phyloP scores from a whole-genome alignment of 768 basidiomycete species.

The Erythrobasidium yunnanense region DNA sequence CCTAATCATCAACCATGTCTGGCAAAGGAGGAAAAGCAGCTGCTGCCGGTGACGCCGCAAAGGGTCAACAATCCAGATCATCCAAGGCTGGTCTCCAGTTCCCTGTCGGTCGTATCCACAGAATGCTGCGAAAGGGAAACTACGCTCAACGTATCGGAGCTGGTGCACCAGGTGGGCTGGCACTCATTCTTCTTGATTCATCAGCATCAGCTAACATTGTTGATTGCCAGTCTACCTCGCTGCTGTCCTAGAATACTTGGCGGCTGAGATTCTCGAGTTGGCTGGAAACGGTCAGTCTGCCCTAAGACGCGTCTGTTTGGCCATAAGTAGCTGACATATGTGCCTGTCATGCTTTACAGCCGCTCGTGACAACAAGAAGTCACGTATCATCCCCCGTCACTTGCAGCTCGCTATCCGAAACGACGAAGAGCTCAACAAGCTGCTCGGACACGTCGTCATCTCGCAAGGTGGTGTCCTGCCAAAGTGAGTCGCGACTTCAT shows the following conservation, averaged over 20 bases:
- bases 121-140: constrained; percentile 66
- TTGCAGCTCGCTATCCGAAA: constrained; percentile 65
- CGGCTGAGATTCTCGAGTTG: constrained; percentile 75
- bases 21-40: constrained; percentile 29
- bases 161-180: constrained; percentile 54
- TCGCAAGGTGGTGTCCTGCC: constrained; percentile 53
- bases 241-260: constrained; percentile 75
- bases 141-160: constrained; percentile 80
- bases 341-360: constrained; percentile 41
- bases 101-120: constrained; percentile 72
- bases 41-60: constrained; percentile 19
- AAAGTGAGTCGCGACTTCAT: constrained; percentile 1
- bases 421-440: constrained; percentile 55
- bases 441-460: constrained; percentile 56
- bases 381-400: constrained; percentile 69
- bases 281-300: constrained; percentile 61
- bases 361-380: constrained; percentile 69
- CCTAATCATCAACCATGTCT: constrained; percentile 5
- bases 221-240: constrained; percentile 58
- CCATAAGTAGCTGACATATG: not conserved
- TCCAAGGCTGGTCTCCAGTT: constrained; percentile 51
- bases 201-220: not conserved
- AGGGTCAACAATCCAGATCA: constrained; percentile 53
- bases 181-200: not conserved
- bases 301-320: constrained; percentile 58